Percentiles rank a stretch among this genome's conserved stretches.
These are phyloP conservation scores for Phylloboletellus chloephorus DNA, from an alignment of 1,284 basidiomycete genomes.

Conservation along the genomic window DNA sequence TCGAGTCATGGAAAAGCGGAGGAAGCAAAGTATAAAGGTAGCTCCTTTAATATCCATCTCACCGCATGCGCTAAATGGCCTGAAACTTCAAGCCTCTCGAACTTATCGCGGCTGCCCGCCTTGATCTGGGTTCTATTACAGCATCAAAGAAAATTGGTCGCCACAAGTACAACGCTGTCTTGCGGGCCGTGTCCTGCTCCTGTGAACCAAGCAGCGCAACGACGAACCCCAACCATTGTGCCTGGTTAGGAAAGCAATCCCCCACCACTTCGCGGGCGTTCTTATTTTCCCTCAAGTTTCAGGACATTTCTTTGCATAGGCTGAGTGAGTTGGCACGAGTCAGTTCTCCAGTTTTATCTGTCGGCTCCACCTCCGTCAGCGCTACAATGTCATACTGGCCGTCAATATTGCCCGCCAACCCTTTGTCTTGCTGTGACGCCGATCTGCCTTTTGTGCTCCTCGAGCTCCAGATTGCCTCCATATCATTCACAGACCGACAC, in stretches of 20 bases:
- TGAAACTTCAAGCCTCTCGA: constrained; percentile 16
- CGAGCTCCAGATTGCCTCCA: constrained; percentile 39
- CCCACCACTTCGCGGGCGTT: constrained; percentile 39
- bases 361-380: constrained; percentile 41
- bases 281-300: constrained; percentile 38
- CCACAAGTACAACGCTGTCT: constrained; percentile 37
- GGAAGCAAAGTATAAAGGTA: constrained; percentile 17
- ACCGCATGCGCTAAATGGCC: constrained; percentile 5
- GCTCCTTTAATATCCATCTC: not conserved
- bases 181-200: constrained; percentile 37
- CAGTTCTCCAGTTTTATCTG: constrained; percentile 39
- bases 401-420: constrained; percentile 31
- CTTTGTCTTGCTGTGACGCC: constrained; percentile 48
- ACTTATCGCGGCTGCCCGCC: constrained; percentile 13
- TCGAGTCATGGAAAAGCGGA: constrained; percentile 14
- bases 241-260: constrained; percentile 49
- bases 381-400: constrained; percentile 57
- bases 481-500: constrained; percentile 49
- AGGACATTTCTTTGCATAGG: constrained; percentile 35
- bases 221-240: constrained; percentile 41
- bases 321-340: constrained; percentile 3
- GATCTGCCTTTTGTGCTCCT: constrained; percentile 55
- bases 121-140: constrained; percentile 24
- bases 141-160: constrained; percentile 31
- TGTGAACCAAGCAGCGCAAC: constrained; percentile 46